Base-by-base conservation (phyloP, 805 yeast species). In the Sugiyamaella boreocaroliniensis region DNA sequence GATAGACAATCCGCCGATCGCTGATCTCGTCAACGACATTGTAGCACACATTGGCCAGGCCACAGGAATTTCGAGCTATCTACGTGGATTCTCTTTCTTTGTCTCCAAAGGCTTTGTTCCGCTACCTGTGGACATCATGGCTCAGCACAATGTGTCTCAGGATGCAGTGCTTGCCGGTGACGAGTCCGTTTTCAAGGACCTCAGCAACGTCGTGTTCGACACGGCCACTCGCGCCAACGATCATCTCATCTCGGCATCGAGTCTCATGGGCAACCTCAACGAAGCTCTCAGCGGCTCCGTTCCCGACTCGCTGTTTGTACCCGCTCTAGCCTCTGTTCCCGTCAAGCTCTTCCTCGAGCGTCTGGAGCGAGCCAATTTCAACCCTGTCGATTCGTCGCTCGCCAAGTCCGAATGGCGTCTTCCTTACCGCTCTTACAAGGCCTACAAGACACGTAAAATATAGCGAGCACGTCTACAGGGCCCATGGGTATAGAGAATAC, bases 11-110 rank as follows among this genome's bases (percentile, higher is more conserved):
- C 68, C 75, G 0, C 57, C 56, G 5, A 62, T 81, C n/a, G 79
- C 76, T 54, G 66, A 67, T 15, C 58, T 65, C 4, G 68, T 81
- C 8, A 75, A 81, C 34, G 87, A 85, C 55, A 76, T 83, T 9
- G 77, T 81, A 10, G 93, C 95, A 0, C 95, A 87, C 67, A 68
- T 88, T 40, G 96, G 96, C 6, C 95, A 88, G 65, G 86, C 93
- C 1, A 78, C 84, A 0, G 83, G 89, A 0, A 73, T 88, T 11
- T 82, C 88, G 1, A 75, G 85, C 2, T 73, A 79, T 67, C 72
- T 88, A 12, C 69, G 84, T 49, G 86, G 85, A 0, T 63, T 82
- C 47, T 71, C 72, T 20, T 85, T 76, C 66, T 82, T 80, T 64
- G 82, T 86, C 0, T 64, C 67, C 18, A 73, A 77, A 26, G 74